These are phyloP conservation scores for Spathaspora passalidarum DNA, from an alignment of 805 yeast species.

Conservation along the genomic window DNA sequence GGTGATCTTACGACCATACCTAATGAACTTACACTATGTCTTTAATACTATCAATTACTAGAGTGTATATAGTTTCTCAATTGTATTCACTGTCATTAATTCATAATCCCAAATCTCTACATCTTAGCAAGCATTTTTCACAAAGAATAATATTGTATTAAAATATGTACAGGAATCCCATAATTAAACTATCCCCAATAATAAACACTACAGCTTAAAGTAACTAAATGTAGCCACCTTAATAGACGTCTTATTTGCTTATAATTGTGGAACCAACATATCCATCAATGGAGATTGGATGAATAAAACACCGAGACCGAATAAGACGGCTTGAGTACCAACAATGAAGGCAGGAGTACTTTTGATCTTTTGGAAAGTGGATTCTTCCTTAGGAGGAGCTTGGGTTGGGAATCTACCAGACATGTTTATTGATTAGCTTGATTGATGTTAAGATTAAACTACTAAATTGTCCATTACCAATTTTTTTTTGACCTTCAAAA, in stretches of 20 bases:
- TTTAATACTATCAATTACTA: too few relatives aligned
- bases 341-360: constrained; percentile 66
- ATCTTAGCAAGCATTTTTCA: not conserved
- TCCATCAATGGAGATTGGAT: constrained; percentile 80
- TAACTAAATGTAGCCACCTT: not conserved
- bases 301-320: constrained; percentile 70
- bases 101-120: not conserved
- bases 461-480: not conserved
- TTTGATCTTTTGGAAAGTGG: constrained; percentile 49
- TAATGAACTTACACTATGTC: too few relatives aligned
- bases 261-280: constrained; percentile 73
- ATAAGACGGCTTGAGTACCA: constrained; percentile 59
- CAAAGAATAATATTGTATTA: not conserved
- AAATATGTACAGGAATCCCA: constrained; percentile 1
- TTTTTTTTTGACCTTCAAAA: not conserved
- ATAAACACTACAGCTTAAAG: not conserved
- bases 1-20: too few relatives aligned
- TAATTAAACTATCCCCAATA: not conserved
- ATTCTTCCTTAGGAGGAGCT: constrained; percentile 22
- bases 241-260: constrained; percentile 8
- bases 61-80: too few relatives aligned
- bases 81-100: too few relatives aligned
- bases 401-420: constrained; percentile 20
- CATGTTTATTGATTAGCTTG: constrained; percentile 10
- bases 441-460: too few relatives aligned